A percentile compares a stretch with the other conserved stretches of the same genome.
These are phyloP conservation scores for Eimeria falciformis DNA, from an alignment of 169 alveolate species.

Conservation along the genomic window DNA sequence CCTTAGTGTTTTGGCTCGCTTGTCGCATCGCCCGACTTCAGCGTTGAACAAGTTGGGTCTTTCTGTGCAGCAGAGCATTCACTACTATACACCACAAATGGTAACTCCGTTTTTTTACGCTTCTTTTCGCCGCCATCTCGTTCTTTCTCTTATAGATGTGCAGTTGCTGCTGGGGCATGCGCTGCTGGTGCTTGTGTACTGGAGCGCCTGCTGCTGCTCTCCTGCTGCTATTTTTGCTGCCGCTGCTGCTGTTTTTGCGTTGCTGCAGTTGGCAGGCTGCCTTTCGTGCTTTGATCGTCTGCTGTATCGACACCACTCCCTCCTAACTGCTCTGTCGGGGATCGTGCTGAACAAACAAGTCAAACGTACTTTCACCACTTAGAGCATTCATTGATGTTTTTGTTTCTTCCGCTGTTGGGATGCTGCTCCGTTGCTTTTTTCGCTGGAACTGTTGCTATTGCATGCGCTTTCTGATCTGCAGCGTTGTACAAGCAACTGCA, in stretches of 20 bases:
- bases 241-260: background rate
- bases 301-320: constrained; percentile 33
- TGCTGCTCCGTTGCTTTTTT: constrained; percentile 6
- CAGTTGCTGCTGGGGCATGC: background rate
- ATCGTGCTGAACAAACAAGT: constrained; percentile 28
- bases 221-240: background rate
- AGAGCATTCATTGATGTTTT: too few relatives aligned
- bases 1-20: constrained; percentile 33
- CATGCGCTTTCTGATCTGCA: constrained; percentile 17
- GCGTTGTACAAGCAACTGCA: background rate
- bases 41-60: constrained; percentile 57
- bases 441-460: background rate
- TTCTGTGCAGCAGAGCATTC: constrained; percentile 51
- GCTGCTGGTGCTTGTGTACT: background rate
- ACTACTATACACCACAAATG: constrained; percentile 39
- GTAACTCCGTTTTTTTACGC: background rate
- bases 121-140: background rate
- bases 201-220: too few relatives aligned
- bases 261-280: constrained; percentile 56
- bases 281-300: constrained; percentile 24
- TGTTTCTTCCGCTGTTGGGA: too few relatives aligned
- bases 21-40: constrained; percentile 42
- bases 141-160: background rate
- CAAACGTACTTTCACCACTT: too few relatives aligned
- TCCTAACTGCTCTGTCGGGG: constrained; percentile 9